These are phyloP conservation scores for Wickerhamomyces sp. DNA, from an alignment of 1,139 yeast genomes.

Conservation along the genomic window DNA sequence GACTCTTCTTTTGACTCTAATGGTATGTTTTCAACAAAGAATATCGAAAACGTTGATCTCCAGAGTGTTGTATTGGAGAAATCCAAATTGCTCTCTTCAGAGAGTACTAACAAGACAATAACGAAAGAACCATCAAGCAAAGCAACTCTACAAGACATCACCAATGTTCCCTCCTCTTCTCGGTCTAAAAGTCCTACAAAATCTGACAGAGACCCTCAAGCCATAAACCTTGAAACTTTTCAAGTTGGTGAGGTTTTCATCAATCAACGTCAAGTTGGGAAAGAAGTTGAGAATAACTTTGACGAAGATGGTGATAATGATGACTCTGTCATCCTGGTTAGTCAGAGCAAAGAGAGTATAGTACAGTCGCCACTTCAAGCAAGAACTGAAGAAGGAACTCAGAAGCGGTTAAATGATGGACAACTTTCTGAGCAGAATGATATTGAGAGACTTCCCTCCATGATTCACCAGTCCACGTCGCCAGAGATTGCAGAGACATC, in stretches of 20 bases:
- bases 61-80: constrained; percentile 1
- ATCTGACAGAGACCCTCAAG: neutral
- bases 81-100: neutral
- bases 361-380: neutral
- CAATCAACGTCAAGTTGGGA: too few relatives aligned
- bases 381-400: neutral
- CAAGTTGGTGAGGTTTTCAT: too few relatives aligned
- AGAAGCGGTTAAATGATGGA: too few relatives aligned
- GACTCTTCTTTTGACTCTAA: constrained; percentile 19
- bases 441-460: too few relatives aligned
- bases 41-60: constrained; percentile 6
- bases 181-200: neutral
- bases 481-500: neutral
- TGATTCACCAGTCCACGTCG: neutral
- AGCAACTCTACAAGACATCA: neutral
- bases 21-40: constrained; percentile 16
- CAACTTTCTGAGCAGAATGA: too few relatives aligned
- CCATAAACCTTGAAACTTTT: too few relatives aligned
- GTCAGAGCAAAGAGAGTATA: constrained; percentile 16
- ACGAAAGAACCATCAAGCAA: neutral
- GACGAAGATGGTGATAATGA: constrained; percentile 6
- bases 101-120: neutral
- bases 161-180: neutral
- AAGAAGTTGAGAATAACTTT: too few relatives aligned
- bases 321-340: constrained; percentile 17